phyloP scores from a whole-genome alignment of 1,284 basidiomycete species.

The Leccinum insolens region DNA sequence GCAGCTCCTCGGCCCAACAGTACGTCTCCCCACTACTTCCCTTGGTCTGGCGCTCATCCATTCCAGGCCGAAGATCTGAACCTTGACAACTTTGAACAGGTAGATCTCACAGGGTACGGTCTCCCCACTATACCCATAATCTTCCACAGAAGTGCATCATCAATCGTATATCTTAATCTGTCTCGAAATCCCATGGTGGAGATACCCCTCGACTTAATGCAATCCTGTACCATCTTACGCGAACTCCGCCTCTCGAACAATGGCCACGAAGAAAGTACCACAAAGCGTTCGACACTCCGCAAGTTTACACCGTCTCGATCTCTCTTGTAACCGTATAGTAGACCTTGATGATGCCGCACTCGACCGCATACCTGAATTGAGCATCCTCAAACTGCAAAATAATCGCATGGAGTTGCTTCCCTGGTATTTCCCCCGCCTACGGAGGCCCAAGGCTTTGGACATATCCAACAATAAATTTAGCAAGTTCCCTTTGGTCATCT shows the following conservation, averaged over 20 bases:
- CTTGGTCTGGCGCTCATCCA: conserved; percentile 12
- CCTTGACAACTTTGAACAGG: conserved; percentile 76
- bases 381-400: conserved; percentile 84
- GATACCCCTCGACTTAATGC: conserved; percentile 95
- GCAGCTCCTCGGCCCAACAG: conserved; percentile 66
- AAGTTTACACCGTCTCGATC: conserved; percentile 83
- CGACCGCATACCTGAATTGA: conserved; percentile 76
- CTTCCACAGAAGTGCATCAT: conserved; percentile 86
- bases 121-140: conserved; percentile 35
- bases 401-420: conserved; percentile 92
- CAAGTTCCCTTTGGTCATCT: conserved; percentile 78
- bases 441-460: conserved; percentile 79
- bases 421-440: conserved; percentile 77
- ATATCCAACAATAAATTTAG: conserved; percentile 98
- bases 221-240: conserved; percentile 82
- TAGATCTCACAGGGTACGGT: conserved; percentile 53
- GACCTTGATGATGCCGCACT: conserved; percentile 89
- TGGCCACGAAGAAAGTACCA: conserved; percentile 95
- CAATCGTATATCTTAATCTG: conserved; percentile 86
- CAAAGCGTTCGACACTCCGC: conserved; percentile 78
- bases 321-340: conserved; percentile 92
- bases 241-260: conserved; percentile 82
- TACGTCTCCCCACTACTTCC: conserved; percentile 37
- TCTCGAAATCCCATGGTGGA: conserved; percentile 97
- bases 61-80: conserved; percentile 69